phyloP scores from a whole-genome alignment of 768 basidiomycete species.

The Russula foetens region DNA sequence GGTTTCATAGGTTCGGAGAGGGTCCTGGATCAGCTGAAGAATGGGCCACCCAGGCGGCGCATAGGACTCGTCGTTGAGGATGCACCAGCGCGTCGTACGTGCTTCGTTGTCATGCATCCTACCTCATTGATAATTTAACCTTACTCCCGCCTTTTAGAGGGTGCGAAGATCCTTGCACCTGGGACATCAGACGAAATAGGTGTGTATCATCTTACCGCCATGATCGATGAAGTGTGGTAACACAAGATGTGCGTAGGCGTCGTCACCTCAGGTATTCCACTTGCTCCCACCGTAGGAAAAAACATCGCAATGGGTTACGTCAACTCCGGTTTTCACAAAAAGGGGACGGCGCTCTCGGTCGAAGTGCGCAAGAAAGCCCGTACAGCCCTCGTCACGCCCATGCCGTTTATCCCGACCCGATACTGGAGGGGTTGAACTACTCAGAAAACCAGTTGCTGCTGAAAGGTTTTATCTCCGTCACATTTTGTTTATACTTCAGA shows the following conservation, averaged over 20 bases:
- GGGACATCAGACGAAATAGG: conserved; percentile 52
- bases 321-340: conserved; percentile 75
- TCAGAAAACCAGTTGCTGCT: background rate
- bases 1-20: conserved; percentile 74
- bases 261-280: conserved; percentile 90
- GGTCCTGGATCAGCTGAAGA: conserved; percentile 68
- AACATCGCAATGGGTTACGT: conserved; percentile 98
- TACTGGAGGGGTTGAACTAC: conserved; percentile 58
- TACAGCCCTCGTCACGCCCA: conserved; percentile 62
- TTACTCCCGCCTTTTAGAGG: conserved; percentile 41
- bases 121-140: background rate
- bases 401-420: conserved; percentile 83
- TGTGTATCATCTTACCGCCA: conserved; percentile 26
- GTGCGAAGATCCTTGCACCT: conserved; percentile 62
- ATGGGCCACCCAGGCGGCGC: conserved; percentile 68
- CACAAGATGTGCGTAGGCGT: conserved; percentile 35
- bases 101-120: background rate
- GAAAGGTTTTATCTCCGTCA: background rate
- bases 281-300: conserved; percentile 73
- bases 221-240: conserved; percentile 4
- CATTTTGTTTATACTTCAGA: background rate
- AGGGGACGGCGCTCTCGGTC: conserved; percentile 76
- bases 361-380: conserved; percentile 79
- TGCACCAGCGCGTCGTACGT: conserved; percentile 76
- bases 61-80: conserved; percentile 79